Percentiles rank a stretch among this genome's conserved stretches.
phyloP scores from a whole-genome alignment of 2,329 filamentous ascomycete genomes.

The Fusarium papillatum region DNA sequence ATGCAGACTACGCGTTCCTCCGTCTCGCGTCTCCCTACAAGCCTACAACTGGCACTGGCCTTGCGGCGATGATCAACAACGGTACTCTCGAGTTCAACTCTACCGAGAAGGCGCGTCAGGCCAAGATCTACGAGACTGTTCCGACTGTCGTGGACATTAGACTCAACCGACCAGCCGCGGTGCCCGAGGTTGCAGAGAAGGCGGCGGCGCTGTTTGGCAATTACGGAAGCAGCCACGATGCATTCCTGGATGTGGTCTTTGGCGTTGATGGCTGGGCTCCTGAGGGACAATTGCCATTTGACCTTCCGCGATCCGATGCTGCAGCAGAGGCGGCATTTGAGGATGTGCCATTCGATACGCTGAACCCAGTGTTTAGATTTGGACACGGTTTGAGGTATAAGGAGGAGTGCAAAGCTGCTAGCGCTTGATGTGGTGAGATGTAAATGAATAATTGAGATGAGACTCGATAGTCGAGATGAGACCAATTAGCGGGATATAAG shows the following conservation, averaged over 20 bases:
- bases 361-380: slow-evolving; percentile 46
- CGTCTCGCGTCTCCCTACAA: slow-evolving; percentile 56
- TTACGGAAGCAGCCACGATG: slow-evolving; percentile 55
- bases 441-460: background rate
- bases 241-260: slow-evolving; percentile 60
- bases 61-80: slow-evolving; percentile 54
- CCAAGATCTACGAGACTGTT: slow-evolving; percentile 52
- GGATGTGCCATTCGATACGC: slow-evolving; percentile 47
- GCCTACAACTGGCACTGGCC: slow-evolving; percentile 47
- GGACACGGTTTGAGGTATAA: slow-evolving; percentile 51
- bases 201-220: slow-evolving; percentile 56
- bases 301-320: slow-evolving; percentile 58
- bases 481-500: background rate
- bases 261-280: slow-evolving; percentile 49
- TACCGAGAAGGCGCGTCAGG: slow-evolving; percentile 42
- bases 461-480: background rate
- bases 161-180: slow-evolving; percentile 55
- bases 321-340: slow-evolving; percentile 53
- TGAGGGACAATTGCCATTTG: slow-evolving; percentile 52
- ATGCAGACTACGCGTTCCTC: slow-evolving; percentile 57
- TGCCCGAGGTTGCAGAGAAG: slow-evolving; percentile 56
- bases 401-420: slow-evolving; percentile 18
- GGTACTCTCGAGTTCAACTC: slow-evolving; percentile 56
- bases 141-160: slow-evolving; percentile 60
- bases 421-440: background rate